phyloP scores from a whole-genome alignment of 371 early-diverging fungal species.

The Mucor plumbeus region DNA sequence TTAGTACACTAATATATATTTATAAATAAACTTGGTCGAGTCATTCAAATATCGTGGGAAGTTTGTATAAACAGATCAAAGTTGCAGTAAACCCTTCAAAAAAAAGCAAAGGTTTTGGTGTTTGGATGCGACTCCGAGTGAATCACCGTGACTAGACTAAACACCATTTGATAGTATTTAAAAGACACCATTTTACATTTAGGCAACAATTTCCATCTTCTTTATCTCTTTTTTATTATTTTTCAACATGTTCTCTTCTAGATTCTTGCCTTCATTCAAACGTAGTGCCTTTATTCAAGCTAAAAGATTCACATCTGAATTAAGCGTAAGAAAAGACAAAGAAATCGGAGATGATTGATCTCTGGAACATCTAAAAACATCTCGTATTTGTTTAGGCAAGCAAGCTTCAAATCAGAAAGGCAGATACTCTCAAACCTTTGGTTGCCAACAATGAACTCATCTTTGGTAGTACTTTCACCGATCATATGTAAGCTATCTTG shows the following conservation, averaged over 20 bases:
- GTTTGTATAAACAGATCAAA: neutral
- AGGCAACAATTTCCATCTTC: neutral
- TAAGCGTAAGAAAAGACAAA: constrained; percentile 21
- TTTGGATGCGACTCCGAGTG: constrained; percentile 15
- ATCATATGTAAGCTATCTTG: constrained; percentile 83
- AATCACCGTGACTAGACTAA: constrained; percentile 20
- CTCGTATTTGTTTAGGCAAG: constrained; percentile 41
- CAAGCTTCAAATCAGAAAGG: constrained; percentile 47
- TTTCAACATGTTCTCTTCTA: constrained; percentile 24
- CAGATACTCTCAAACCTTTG: constrained; percentile 62
- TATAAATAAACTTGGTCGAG: neutral
- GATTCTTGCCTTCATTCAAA: constrained; percentile 14
- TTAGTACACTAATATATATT: neutral
- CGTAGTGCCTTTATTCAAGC: constrained; percentile 18
- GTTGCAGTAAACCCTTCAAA: neutral
- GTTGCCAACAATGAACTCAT: constrained; percentile 79
- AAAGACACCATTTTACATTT: neutral
- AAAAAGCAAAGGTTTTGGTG: neutral
- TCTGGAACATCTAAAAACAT: neutral
- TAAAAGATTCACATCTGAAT: constrained; percentile 27
- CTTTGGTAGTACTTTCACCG: constrained; percentile 91
- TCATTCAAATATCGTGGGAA: constrained; percentile 9
- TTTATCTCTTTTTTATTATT: neutral
- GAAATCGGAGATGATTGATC: no score
- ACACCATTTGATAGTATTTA: neutral